Percentiles rank a stretch among this genome's conserved stretches.
These are phyloP conservation scores for Tephrocybe rancida DNA, from an alignment of 768 basidiomycete species.

Conservation along the genomic window DNA sequence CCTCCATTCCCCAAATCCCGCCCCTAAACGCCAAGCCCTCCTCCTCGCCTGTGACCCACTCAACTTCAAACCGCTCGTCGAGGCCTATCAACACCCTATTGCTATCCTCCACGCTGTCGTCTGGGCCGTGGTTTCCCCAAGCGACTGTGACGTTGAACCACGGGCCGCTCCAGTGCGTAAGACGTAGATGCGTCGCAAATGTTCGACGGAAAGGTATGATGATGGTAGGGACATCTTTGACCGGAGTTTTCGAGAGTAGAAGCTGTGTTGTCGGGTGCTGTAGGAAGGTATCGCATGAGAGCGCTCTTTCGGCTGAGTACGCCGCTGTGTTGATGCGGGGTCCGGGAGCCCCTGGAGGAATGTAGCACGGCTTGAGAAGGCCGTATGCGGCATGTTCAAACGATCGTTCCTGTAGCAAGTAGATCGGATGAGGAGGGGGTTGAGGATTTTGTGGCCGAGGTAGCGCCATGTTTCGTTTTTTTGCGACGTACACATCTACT, in stretches of 20 bases:
- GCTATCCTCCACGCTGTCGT: conserved; percentile 20
- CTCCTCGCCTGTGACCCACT: conserved; percentile 32
- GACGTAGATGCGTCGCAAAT: conserved; percentile 38
- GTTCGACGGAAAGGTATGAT: conserved; percentile 35
- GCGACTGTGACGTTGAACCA: conserved; percentile 39
- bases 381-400: conserved; percentile 41
- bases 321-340: neutral
- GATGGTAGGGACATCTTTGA: conserved; percentile 31
- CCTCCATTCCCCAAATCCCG: conserved; percentile 43
- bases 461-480: conserved; percentile 26
- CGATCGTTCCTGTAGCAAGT: conserved; percentile 23
- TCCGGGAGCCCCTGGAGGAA: conserved; percentile 11
- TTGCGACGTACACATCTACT: conserved; percentile 20
- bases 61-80: conserved; percentile 37
- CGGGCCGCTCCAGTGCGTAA: conserved; percentile 38
- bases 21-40: conserved; percentile 39
- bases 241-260: conserved; percentile 24
- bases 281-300: conserved; percentile 24
- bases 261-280: conserved; percentile 26
- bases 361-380: conserved; percentile 32
- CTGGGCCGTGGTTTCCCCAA: conserved; percentile 34
- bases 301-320: neutral
- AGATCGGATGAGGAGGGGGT: conserved; percentile 14
- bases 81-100: conserved; percentile 34
- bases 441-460: conserved; percentile 23